These are phyloP conservation scores for Sisymbrium irio DNA, from an alignment of 345 rosid species.

Conservation along the genomic window DNA sequence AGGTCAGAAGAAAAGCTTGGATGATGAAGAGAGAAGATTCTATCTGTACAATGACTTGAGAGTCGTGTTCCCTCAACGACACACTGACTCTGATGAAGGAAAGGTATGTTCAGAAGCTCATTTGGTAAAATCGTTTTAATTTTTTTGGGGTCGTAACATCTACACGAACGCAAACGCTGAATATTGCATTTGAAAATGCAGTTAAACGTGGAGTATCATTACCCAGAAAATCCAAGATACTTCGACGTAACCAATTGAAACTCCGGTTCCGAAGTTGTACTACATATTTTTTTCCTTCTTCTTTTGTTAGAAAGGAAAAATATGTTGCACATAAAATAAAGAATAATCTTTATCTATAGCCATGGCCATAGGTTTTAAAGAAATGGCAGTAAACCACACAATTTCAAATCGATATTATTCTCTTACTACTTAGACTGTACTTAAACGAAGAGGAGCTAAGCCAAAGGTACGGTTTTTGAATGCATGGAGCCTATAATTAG, in stretches of 20 bases:
- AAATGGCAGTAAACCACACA: neutral
- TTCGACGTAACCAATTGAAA: constrained; percentile 44
- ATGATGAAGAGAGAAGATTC: constrained; percentile 58
- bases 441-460: no score
- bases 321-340: neutral
- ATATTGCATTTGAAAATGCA: constrained; percentile 36
- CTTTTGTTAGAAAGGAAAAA: neutral
- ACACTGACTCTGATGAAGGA: constrained; percentile 90
- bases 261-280: neutral
- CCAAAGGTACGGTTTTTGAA: no score
- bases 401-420: neutral
- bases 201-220: constrained; percentile 81
- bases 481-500: no score
- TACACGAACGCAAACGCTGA: constrained; percentile 14
- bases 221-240: constrained; percentile 79
- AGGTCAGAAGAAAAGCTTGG: constrained; percentile 35
- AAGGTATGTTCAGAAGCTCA: constrained; percentile 49
- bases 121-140: neutral
- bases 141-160: neutral
- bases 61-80: constrained; percentile 87
- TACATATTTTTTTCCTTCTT: neutral
- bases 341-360: neutral
- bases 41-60: constrained; percentile 75
- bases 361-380: neutral
- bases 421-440: neutral